phyloP scores from a whole-genome alignment of 2,329 filamentous ascomycete species.

The Kalmusia sp. region DNA sequence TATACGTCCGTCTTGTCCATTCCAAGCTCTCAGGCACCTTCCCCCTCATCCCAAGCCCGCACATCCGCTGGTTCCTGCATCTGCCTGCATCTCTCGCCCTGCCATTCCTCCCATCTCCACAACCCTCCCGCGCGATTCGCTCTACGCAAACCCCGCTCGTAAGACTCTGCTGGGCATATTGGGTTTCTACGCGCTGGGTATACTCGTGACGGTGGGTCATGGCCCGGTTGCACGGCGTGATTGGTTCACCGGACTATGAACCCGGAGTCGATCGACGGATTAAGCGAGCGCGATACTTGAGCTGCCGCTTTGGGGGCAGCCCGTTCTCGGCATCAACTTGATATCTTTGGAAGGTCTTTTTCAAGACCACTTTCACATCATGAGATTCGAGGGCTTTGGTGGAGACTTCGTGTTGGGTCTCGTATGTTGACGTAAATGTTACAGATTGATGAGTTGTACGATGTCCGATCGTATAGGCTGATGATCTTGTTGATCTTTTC shows the following conservation, averaged over 20 bases:
- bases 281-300: neutral
- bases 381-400: conserved; percentile 1
- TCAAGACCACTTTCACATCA: neutral
- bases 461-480: neutral
- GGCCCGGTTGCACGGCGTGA: neutral
- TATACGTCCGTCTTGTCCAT: neutral
- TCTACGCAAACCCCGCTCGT: neutral
- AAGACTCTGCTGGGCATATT: neutral
- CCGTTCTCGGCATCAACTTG: neutral
- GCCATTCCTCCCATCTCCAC: neutral
- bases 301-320: neutral
- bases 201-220: neutral
- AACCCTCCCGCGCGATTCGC: neutral
- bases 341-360: neutral
- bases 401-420: neutral
- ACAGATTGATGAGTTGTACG: neutral
- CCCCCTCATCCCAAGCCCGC: neutral
- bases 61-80: neutral
- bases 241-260: neutral
- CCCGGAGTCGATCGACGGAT: neutral
- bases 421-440: neutral
- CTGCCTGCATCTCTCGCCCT: neutral
- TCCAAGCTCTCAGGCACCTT: neutral
- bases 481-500: neutral
- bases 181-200: neutral